phyloP scores from a whole-genome alignment of 306 rosid species.

The Begonia fuchsioides region DNA sequence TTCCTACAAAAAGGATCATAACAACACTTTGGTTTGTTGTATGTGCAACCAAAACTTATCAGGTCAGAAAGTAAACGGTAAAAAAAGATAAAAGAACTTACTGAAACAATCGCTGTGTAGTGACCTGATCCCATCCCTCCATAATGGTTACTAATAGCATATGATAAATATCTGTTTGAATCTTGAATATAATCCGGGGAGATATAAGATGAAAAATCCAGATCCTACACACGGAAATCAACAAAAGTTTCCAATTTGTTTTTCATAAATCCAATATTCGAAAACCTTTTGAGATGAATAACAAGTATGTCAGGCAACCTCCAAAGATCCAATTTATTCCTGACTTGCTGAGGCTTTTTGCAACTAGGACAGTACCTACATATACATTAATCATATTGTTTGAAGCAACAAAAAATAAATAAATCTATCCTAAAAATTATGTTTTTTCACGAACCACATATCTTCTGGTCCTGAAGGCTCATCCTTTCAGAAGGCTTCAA shows the following conservation, averaged over 20 bases:
- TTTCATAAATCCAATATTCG: slow-evolving; percentile 30
- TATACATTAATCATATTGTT: slow-evolving; percentile 8
- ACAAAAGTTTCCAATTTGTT: slow-evolving; percentile 70
- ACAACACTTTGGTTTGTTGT: not conserved
- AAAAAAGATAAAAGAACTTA: slow-evolving; percentile 19
- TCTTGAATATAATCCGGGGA: slow-evolving; percentile 15
- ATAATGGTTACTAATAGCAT: slow-evolving; percentile 74
- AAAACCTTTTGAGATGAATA: slow-evolving; percentile 80
- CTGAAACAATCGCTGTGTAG: slow-evolving; percentile 70
- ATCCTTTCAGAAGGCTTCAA: slow-evolving; percentile 74
- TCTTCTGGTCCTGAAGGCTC: slow-evolving; percentile 83
- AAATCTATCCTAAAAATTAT: too few relatives aligned
- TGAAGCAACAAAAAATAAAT: not conserved
- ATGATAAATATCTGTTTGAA: slow-evolving; percentile 36
- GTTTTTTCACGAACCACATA: slow-evolving; percentile 58
- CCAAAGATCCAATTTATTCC: slow-evolving; percentile 88
- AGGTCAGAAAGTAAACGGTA: too few relatives aligned
- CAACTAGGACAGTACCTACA: slow-evolving; percentile 74
- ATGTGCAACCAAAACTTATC: not conserved
- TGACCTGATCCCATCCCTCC: slow-evolving; percentile 84
- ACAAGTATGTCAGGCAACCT: slow-evolving; percentile 80
- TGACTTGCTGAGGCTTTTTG: slow-evolving; percentile 65
- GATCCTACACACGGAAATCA: slow-evolving; percentile 58
- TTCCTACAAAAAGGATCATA: not conserved
- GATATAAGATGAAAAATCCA: slow-evolving; percentile 47